Evolutionary conservation across 352 stramenopile genomes (phyloP).

Genomic region (Globisporangium rhizosaccharum): DNA sequence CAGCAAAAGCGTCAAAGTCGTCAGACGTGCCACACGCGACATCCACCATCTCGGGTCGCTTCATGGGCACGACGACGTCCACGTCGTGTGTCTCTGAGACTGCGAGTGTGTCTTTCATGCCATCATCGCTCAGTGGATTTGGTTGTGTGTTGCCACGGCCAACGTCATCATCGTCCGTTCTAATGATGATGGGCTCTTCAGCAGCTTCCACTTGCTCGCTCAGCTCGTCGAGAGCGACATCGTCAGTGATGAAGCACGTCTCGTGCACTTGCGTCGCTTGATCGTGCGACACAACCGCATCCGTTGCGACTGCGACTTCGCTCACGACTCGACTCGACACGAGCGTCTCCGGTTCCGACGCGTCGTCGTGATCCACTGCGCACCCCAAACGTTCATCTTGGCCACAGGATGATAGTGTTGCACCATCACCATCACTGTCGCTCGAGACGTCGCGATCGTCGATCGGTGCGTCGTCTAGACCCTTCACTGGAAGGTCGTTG

Average conservation of each 20-base stretch:
- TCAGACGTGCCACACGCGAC: slow-evolving; percentile 2
- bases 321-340: background rate
- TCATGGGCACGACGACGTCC: background rate
- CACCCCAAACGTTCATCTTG: no score
- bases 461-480: no score
- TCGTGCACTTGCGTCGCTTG: slow-evolving; percentile 1
- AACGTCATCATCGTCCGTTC: background rate
- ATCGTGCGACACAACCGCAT: background rate
- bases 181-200: no score
- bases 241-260: background rate
- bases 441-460: no score
- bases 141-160: background rate
- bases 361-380: background rate
- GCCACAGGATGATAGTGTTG: no score
- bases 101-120: background rate
- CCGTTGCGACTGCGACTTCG: background rate
- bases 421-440: no score
- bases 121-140: background rate
- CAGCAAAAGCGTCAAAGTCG: background rate
- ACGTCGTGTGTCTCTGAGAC: background rate
- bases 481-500: no score
- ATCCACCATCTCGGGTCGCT: background rate
- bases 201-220: no score
- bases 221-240: no score
- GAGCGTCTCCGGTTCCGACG: background rate